Evolutionary conservation across 1,139 yeast genomes (phyloP).

Genomic region (Yamadazyma oceani): DNA sequence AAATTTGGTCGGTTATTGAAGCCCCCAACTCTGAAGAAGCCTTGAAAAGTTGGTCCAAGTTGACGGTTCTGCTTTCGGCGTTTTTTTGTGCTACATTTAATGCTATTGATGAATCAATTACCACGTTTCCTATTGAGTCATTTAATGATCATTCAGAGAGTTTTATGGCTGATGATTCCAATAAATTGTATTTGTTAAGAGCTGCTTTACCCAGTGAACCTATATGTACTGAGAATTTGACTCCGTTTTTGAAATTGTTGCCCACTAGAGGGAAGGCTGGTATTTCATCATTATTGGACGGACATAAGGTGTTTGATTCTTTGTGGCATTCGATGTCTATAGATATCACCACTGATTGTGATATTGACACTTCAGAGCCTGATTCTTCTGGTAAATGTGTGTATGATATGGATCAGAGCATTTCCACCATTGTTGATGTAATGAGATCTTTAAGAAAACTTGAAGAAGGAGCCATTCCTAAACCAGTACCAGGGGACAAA

Average conservation of each 20-base stretch:
- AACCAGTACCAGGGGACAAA: constrained; percentile 66
- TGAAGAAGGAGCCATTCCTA: constrained; percentile 71
- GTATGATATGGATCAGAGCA: constrained; percentile 63
- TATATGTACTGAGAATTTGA: constrained; percentile 93
- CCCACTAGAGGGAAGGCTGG: constrained; percentile 96
- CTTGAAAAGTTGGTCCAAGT: constrained; percentile 61
- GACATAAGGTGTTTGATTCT: constrained; percentile 94
- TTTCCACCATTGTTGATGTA: constrained; percentile 74
- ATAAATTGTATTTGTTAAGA: constrained; percentile 58
- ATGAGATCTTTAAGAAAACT: constrained; percentile 62
- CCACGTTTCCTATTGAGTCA: constrained; percentile 63
- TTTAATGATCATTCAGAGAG: constrained; percentile 12
- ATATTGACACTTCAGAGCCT: no score
- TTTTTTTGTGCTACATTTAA: constrained; percentile 94
- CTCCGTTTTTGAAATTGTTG: constrained; percentile 85
- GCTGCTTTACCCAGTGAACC: constrained; percentile 96
- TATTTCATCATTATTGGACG: constrained; percentile 79
- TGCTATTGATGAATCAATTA: constrained; percentile 76
- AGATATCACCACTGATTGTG: constrained; percentile 67
- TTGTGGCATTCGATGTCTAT: constrained; percentile 94
- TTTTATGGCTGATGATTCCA: constrained; percentile 24
- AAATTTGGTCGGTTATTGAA: constrained; percentile 83
- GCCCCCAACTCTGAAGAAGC: constrained; percentile 59
- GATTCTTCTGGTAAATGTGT: constrained; percentile 37
- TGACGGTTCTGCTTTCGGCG: constrained; percentile 82